phyloP scores from a whole-genome alignment of 1,284 basidiomycete genomes.

The Irpex rosettiformis region DNA sequence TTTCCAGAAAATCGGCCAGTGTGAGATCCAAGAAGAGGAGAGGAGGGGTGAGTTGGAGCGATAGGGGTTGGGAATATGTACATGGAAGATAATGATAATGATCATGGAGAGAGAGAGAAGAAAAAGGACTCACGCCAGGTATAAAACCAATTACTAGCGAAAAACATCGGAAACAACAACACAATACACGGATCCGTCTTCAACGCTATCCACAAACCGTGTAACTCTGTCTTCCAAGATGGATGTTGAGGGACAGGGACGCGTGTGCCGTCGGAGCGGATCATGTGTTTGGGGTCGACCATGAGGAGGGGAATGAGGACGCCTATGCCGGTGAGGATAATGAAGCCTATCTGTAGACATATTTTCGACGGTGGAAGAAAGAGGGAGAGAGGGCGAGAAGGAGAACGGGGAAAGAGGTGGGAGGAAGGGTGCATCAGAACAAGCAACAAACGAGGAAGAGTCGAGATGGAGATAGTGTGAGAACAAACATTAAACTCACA shows the following conservation, averaged over 20 bases:
- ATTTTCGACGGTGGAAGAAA: conserved; percentile 1
- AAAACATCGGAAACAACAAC: conserved; percentile 45
- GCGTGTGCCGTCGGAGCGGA: conserved; percentile 71
- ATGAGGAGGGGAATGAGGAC: conserved; percentile 61
- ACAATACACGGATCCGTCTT: conserved; percentile 49
- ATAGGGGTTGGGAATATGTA: too few species aligned
- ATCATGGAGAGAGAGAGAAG: background rate
- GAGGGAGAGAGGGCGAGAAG: background rate
- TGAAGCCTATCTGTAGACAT: conserved; percentile 61
- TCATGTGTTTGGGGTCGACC: conserved; percentile 64
- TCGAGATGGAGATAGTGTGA: too few species aligned
- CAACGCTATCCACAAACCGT: conserved; percentile 46
- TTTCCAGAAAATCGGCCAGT: too few species aligned
- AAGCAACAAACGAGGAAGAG: too few species aligned
- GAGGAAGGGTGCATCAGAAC: too few species aligned
- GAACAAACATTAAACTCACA: too few species aligned
- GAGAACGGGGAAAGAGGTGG: background rate
- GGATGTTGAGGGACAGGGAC: conserved; percentile 57
- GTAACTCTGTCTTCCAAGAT: conserved; percentile 63
- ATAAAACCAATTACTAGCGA: conserved; percentile 78
- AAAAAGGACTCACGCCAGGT: conserved; percentile 54
- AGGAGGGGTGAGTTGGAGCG: too few species aligned
- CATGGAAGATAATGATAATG: too few species aligned
- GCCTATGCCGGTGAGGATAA: conserved; percentile 66
- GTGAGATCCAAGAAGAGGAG: too few species aligned